Base-by-base conservation (phyloP, 129 eudicot species). In the Flaveria robusta region DNA sequence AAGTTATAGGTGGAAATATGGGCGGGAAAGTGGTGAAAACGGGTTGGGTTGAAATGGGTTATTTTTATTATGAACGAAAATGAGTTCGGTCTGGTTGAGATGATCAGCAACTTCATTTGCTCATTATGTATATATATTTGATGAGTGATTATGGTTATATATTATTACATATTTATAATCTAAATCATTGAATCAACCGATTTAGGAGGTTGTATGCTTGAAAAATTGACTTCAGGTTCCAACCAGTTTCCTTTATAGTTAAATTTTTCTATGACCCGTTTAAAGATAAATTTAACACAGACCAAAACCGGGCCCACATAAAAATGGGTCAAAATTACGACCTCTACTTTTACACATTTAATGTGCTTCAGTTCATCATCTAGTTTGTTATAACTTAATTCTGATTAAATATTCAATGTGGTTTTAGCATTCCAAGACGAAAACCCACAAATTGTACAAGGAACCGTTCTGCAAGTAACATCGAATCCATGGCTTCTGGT, bases 341-440 rank as follows among this genome's bases (percentile, higher is more conserved):
- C 45, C 62, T 46, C 19, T 24, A 50, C 5, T 3, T 56, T 27
- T 16, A 16, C 23, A 55, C 39, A 37, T 11, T 1, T 9, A 26
- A 0, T 11, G 31, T 31, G 11, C n/a, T 3, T 47, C n/a, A 4
- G 52, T 47, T 62, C 49, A 66, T 49, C 59, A 13, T 68, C 9
- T 37, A 64, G 26, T 51, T 7, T 68, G 54, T 42, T 45, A 75
- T 12, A 68, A 39, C 71, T 74, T 1, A 13, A 39, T 51, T 63
- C 27, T 60, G 56, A 47, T 78, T 51, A 9, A 68, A 16, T 51
- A 11, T 66, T 22, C 72, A 62, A 47, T 70, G 16, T 24, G 69
- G 80, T 77, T 67, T 68, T 87, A 95, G 99, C 99, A 80, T 91
- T 89, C 75, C 94, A 86, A 79, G 96, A 95, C 18, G 96, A 88